Percentiles rank a stretch among this genome's conserved stretches.
Evolutionary conservation across 306 rosid species (phyloP).

Genomic region (Carpinus viminea): DNA sequence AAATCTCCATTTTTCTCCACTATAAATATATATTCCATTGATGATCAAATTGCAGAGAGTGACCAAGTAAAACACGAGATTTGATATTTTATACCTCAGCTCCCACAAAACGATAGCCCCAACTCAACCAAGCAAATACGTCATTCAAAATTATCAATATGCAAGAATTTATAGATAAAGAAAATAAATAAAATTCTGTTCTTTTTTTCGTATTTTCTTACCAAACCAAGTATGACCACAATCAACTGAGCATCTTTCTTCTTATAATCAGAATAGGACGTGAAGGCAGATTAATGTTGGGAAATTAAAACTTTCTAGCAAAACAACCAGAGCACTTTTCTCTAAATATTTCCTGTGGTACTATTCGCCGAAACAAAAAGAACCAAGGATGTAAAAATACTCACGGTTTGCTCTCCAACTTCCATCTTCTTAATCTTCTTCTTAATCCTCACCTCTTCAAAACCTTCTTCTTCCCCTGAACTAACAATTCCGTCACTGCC

Average conservation of each 20-base stretch:
- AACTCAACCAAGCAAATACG: not conserved
- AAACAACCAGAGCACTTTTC: not conserved
- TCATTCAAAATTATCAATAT: not conserved
- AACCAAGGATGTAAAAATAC: conserved; percentile 23
- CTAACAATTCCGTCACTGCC: too few species aligned
- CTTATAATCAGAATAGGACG: not conserved
- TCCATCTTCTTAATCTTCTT: conserved; percentile 39
- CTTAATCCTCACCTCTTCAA: conserved; percentile 28
- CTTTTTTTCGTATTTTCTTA: too few species aligned
- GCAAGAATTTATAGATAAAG: not conserved
- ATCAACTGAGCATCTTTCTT: conserved; percentile 8
- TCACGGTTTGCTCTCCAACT: conserved; percentile 43
- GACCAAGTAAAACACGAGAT: too few species aligned
- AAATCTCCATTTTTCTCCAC: not conserved
- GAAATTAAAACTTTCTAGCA: not conserved
- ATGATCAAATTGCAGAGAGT: not conserved
- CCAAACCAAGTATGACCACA: not conserved
- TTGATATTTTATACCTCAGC: not conserved
- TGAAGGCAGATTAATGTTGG: too few species aligned
- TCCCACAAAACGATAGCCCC: not conserved
- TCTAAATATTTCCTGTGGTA: not conserved
- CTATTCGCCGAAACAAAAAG: not conserved
- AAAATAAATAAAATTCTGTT: not conserved
- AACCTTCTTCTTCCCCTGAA: conserved; percentile 22
- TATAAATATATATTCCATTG: not conserved